A percentile compares a stretch with the other conserved stretches of the same genome.
Conservation (phyloP, 2,329 filamentous ascomycete species). For the Calonectria leucothoes region DNA sequence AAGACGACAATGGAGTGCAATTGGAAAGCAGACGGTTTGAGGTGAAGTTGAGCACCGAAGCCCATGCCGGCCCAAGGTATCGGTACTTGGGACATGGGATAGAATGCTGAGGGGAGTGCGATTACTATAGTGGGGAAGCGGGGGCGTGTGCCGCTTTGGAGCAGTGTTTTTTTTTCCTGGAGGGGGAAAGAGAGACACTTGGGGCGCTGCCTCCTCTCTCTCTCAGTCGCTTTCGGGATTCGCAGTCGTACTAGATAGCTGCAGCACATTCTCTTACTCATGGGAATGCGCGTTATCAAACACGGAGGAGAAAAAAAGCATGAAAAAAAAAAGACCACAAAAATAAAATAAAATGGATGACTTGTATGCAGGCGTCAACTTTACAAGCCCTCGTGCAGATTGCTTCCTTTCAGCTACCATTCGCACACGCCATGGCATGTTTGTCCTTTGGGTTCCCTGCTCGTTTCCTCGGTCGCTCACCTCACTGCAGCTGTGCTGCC, state of each 20-base stretch:
- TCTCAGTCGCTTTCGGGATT: not conserved
- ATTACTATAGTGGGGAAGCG: not conserved
- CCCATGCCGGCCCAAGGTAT: constrained; percentile 29
- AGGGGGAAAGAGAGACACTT: not conserved
- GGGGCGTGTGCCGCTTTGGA: constrained; percentile 15
- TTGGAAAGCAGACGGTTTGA: constrained; percentile 12
- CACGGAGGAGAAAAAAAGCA: not conserved
- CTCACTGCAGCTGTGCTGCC: not conserved
- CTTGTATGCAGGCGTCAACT: constrained; percentile 4
- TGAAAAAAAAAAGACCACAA: not conserved
- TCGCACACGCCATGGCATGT: constrained; percentile 8
- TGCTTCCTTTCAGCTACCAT: constrained; percentile 1
- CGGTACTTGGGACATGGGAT: constrained; percentile 32
- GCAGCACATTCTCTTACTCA: not conserved
- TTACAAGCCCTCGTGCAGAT: not conserved
- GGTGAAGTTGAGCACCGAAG: constrained; percentile 26
- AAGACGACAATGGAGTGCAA: not conserved
- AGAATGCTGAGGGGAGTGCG: not conserved
- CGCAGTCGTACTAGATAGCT: not conserved
- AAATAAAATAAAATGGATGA: constrained; percentile 3
- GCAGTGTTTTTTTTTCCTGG: constrained; percentile 4
- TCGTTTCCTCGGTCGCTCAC: not conserved
- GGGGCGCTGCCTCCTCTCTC: not conserved
- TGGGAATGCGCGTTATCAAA: constrained; percentile 2
- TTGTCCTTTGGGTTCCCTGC: not conserved